Conservation (phyloP, 495 filamentous ascomycete species). For the Amphirosellinia nigrospora region DNA sequence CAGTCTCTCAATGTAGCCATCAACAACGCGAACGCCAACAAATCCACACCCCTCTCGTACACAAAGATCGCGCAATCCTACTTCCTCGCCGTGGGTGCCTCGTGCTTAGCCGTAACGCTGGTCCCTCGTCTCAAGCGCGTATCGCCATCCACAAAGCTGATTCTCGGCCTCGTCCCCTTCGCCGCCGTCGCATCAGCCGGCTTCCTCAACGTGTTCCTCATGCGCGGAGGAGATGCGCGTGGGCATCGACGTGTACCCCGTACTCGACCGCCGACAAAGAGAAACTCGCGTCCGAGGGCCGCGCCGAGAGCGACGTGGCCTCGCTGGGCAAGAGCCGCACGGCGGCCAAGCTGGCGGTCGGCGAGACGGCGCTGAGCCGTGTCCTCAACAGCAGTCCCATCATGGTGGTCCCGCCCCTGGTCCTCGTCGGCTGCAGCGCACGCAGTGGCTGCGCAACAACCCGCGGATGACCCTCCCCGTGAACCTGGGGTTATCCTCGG, state of each 20-base stretch:
- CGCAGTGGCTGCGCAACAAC: constrained; percentile 72
- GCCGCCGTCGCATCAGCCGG: constrained; percentile 90
- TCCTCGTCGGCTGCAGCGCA: constrained; percentile 82
- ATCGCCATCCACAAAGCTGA: constrained; percentile 71
- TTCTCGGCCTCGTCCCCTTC: constrained; percentile 88
- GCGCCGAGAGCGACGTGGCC: constrained; percentile 63
- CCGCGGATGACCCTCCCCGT: constrained; percentile 76
- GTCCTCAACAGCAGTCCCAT: constrained; percentile 94
- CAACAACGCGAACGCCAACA: constrained; percentile 97
- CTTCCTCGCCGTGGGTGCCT: constrained; percentile 87
- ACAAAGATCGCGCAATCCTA: constrained; percentile 87
- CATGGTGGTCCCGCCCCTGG: constrained; percentile 90
- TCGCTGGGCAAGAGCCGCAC: constrained; percentile 84
- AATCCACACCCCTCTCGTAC: constrained; percentile 82
- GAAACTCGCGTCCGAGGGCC: constrained; percentile 56
- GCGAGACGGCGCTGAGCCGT: constrained; percentile 86
- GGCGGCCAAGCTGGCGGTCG: constrained; percentile 86
- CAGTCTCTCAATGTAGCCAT: constrained; percentile 98
- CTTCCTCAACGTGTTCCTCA: constrained; percentile 93
- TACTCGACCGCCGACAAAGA: constrained; percentile 62
- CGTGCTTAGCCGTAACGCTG: constrained; percentile 86
- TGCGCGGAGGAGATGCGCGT: constrained; percentile 95
- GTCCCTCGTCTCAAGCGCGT: constrained; percentile 84
- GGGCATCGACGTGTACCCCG: constrained; percentile 94
- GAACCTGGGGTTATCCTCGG: constrained; percentile 83